These are phyloP conservation scores for Mortierella sp. DNA, from an alignment of 371 early-diverging fungal genomes.

Conservation along the genomic window DNA sequence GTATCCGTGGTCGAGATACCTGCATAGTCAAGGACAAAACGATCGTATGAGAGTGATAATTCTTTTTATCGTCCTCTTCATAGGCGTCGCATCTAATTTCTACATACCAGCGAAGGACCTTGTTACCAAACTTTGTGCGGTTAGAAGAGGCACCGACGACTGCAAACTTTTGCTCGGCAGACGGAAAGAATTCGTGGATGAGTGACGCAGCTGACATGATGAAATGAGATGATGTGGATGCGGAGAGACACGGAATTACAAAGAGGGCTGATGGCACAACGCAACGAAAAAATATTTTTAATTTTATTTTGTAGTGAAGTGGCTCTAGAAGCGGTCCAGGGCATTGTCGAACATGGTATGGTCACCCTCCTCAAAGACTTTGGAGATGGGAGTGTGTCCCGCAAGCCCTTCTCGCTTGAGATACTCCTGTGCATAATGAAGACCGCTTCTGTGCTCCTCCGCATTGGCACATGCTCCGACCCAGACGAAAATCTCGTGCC, in stretches of 20 bases:
- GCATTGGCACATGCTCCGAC: constrained; percentile 72
- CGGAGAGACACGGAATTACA: no score
- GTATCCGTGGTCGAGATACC: constrained; percentile 50
- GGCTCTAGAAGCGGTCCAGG: constrained; percentile 39
- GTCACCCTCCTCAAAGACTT: constrained; percentile 76
- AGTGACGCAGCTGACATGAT: constrained; percentile 18
- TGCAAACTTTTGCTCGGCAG: constrained; percentile 61
- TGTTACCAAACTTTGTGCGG: constrained; percentile 83
- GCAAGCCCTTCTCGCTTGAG: constrained; percentile 63
- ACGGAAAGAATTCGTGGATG: constrained; percentile 38
- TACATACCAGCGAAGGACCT: constrained; percentile 78
- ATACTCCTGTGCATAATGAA: constrained; percentile 74
- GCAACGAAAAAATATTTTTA: neutral
- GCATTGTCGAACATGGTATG: constrained; percentile 66
- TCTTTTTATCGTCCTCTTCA: no score
- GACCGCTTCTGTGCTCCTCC: constrained; percentile 67
- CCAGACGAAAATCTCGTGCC: constrained; percentile 77
- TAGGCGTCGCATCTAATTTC: neutral
- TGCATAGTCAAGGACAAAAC: neutral
- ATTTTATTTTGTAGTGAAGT: neutral
- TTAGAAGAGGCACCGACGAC: constrained; percentile 83
- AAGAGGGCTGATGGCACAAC: no score
- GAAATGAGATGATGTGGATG: neutral
- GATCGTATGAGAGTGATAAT: neutral
- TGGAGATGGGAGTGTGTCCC: constrained; percentile 70